Percentiles rank a stretch among this genome's conserved stretches.
These are phyloP conservation scores for Kodamaea fukazawae DNA, from an alignment of 805 yeast genomes.

Conservation along the genomic window DNA sequence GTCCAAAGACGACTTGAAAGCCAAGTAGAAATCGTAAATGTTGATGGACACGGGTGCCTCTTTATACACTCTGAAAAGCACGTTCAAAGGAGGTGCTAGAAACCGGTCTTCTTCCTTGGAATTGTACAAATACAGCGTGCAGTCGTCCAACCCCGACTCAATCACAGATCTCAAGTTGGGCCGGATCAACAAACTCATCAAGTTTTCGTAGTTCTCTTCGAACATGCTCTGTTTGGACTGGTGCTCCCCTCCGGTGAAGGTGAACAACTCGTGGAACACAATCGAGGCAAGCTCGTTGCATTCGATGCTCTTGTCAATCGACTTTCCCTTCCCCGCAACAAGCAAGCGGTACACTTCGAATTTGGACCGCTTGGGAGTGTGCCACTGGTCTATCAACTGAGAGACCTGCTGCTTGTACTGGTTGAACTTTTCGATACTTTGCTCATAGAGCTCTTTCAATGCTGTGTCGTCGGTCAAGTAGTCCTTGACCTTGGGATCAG, in stretches of 20 bases:
- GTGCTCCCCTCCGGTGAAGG: slow-evolving; percentile 24
- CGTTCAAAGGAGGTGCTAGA: slow-evolving; percentile 48
- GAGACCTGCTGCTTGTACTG: slow-evolving; percentile 25
- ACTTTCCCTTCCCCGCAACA: slow-evolving; percentile 2
- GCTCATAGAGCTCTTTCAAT: slow-evolving; percentile 14
- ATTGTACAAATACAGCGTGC: slow-evolving; percentile 22
- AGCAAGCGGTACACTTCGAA: slow-evolving; percentile 28
- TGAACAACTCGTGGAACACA: slow-evolving; percentile 32
- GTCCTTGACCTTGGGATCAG: slow-evolving; percentile 12
- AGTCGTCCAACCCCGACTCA: slow-evolving; percentile 32
- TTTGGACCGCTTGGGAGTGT: slow-evolving; percentile 7
- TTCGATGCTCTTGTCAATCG: not conserved
- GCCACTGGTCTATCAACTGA: slow-evolving; percentile 24
- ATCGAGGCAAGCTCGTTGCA: slow-evolving; percentile 7
- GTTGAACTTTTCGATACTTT: slow-evolving; percentile 19
- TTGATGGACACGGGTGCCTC: slow-evolving; percentile 74
- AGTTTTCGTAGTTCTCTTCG: slow-evolving; percentile 38
- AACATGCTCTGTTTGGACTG: slow-evolving; percentile 14
- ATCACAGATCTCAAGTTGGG: slow-evolving; percentile 33
- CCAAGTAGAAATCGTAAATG: slow-evolving; percentile 62
- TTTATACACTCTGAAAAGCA: slow-evolving; percentile 65
- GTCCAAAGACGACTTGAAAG: slow-evolving; percentile 52
- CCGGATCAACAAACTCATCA: slow-evolving; percentile 36
- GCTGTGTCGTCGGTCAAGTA: slow-evolving; percentile 17
- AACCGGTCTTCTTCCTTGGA: slow-evolving; percentile 3